phyloP scores from a whole-genome alignment of 2,329 filamentous ascomycete genomes.

The Westerdykella sp. region DNA sequence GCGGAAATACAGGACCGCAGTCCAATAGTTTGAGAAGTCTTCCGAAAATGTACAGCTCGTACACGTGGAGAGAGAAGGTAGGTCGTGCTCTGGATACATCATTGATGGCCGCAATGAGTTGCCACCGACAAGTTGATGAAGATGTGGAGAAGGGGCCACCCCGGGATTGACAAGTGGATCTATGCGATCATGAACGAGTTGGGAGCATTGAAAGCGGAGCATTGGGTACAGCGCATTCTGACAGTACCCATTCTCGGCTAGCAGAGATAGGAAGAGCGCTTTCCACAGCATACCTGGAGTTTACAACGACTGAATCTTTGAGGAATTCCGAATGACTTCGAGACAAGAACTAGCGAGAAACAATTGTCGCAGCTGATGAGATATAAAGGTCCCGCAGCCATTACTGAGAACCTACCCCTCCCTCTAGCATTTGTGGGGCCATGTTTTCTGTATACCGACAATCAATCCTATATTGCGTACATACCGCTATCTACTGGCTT shows the following conservation, averaged over 20 bases:
- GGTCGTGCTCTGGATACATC: conserved; percentile 14
- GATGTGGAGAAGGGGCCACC: conserved; percentile 15
- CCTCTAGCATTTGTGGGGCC: too few species aligned
- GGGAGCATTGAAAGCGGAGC: conserved; percentile 18
- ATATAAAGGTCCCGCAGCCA: too few species aligned
- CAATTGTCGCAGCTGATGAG: too few species aligned
- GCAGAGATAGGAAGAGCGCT: conserved; percentile 8
- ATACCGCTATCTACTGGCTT: too few species aligned
- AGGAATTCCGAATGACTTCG: too few species aligned
- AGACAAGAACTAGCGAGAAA: too few species aligned
- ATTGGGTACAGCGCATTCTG: conserved; percentile 9
- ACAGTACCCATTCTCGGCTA: conserved; percentile 5
- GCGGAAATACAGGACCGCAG: conserved; percentile 21
- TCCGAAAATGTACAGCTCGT: conserved; percentile 24
- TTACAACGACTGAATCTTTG: too few species aligned
- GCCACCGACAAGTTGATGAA: conserved; percentile 23
- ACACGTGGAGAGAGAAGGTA: conserved; percentile 17
- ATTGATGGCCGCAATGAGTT: conserved; percentile 23
- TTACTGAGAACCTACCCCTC: too few species aligned
- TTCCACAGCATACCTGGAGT: conserved; percentile 10
- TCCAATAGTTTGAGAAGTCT: conserved; percentile 30
- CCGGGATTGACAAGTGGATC: conserved; percentile 29
- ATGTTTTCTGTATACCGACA: too few species aligned
- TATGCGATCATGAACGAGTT: conserved; percentile 19
- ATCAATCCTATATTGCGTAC: too few species aligned